Percentiles rank a stretch among this genome's conserved stretches.
Evolutionary conservation across 139 green algal species (phyloP).

Genomic region (Coelastrella sp.): DNA sequence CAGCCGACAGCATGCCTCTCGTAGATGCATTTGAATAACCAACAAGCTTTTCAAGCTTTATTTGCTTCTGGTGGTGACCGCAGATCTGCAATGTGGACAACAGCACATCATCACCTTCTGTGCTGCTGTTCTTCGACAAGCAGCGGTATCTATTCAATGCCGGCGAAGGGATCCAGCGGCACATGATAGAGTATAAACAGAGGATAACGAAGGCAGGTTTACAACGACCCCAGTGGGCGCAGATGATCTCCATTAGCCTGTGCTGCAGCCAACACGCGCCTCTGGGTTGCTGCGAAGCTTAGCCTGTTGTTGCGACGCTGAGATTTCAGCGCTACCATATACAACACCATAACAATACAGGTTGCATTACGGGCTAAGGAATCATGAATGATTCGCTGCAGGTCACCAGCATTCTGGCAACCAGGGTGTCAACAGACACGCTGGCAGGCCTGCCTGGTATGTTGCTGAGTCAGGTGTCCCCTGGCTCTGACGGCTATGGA

Average conservation of each 20-base stretch:
- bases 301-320: no score
- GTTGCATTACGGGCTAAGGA: background rate
- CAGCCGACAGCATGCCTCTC: background rate
- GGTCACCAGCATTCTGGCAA: slow-evolving; percentile 53
- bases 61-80: no score
- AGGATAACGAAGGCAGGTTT: slow-evolving; percentile 76
- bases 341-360: background rate
- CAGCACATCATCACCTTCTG: slow-evolving; percentile 67
- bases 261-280: background rate
- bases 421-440: slow-evolving; percentile 78
- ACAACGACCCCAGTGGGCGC: slow-evolving; percentile 22
- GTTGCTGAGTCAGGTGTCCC: slow-evolving; percentile 73
- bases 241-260: background rate
- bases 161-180: slow-evolving; percentile 95
- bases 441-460: slow-evolving; percentile 88
- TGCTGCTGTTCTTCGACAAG: slow-evolving; percentile 94
- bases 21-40: background rate
- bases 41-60: background rate
- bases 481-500: slow-evolving; percentile 47
- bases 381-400: background rate
- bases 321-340: background rate
- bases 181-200: slow-evolving; percentile 89
- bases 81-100: slow-evolving; percentile 61
- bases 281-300: no score
- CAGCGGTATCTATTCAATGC: slow-evolving; percentile 95